phyloP scores from a whole-genome alignment of 768 basidiomycete species.

The Lentinula lateritia region DNA sequence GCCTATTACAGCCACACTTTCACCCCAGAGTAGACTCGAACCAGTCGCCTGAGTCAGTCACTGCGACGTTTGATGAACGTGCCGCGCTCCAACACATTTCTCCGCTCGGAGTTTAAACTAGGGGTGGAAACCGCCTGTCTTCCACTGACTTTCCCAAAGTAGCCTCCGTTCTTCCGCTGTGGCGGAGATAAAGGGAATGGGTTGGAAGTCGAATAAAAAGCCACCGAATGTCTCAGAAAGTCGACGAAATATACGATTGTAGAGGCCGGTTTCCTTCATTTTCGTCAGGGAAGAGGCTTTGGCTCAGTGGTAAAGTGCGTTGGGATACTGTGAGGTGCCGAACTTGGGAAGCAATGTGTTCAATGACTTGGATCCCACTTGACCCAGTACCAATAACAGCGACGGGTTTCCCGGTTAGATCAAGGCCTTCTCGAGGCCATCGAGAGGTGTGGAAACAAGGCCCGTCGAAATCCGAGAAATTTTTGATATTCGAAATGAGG shows the following conservation, averaged over 20 bases:
- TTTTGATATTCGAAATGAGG: constrained; percentile 13
- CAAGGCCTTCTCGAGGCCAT: constrained; percentile 18
- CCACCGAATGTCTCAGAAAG: neutral
- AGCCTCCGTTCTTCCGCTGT: constrained; percentile 16
- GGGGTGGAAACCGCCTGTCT: constrained; percentile 15
- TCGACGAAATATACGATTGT: neutral
- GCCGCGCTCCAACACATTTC: too few relatives aligned
- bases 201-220: constrained; percentile 8
- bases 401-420: constrained; percentile 18
- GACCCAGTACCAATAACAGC: constrained; percentile 21
- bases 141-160: constrained; percentile 16
- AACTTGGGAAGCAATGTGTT: constrained; percentile 14
- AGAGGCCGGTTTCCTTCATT: neutral
- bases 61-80: too few relatives aligned
- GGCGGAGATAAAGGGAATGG: constrained; percentile 7
- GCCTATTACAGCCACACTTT: neutral
- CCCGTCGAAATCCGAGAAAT: constrained; percentile 19
- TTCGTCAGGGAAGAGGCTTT: constrained; percentile 9
- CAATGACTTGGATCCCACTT: constrained; percentile 19
- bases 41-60: too few relatives aligned
- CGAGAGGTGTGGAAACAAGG: constrained; percentile 15
- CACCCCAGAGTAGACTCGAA: too few relatives aligned
- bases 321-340: constrained; percentile 22
- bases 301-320: constrained; percentile 19
- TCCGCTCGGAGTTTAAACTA: neutral